These are phyloP conservation scores for Basipetospora chlamydospora DNA, from an alignment of 2,329 filamentous ascomycete species.

Conservation along the genomic window DNA sequence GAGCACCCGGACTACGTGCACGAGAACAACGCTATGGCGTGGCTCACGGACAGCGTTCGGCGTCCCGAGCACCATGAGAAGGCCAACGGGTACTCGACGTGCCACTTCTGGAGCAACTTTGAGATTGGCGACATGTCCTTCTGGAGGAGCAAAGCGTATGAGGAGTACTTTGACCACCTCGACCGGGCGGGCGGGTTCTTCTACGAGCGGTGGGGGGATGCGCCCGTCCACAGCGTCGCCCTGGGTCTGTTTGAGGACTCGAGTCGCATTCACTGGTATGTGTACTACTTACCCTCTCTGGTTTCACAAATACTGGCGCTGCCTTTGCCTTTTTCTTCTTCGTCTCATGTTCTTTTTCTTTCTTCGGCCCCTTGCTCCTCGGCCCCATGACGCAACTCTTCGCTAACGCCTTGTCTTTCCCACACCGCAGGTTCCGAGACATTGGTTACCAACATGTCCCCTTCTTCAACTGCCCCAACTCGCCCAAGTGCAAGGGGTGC, in stretches of 20 bases:
- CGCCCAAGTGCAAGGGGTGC: conserved; percentile 81
- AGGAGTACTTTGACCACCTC: conserved; percentile 91
- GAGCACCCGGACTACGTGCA: conserved; percentile 71
- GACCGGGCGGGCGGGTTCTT: conserved; percentile 94
- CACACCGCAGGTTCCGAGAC: conserved; percentile 70
- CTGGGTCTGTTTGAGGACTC: conserved; percentile 84
- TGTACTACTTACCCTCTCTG: conserved; percentile 8
- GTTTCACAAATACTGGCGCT: not conserved
- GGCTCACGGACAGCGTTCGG: conserved; percentile 65
- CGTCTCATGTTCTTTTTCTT: too few relatives aligned
- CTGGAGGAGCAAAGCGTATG: conserved; percentile 79
- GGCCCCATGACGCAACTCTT: too few relatives aligned
- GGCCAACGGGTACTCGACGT: conserved; percentile 90
- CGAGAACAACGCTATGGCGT: conserved; percentile 71
- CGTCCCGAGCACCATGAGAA: conserved; percentile 67
- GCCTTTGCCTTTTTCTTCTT: conserved; percentile 4
- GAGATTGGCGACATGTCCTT: conserved; percentile 90
- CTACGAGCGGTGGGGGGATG: conserved; percentile 97
- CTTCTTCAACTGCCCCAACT: conserved; percentile 98
- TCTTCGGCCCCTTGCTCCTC: too few relatives aligned
- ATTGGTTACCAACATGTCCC: conserved; percentile 98
- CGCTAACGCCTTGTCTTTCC: too few relatives aligned
- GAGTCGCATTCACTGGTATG: conserved; percentile 83
- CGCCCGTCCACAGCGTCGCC: conserved; percentile 89
- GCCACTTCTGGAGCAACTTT: conserved; percentile 99